Conservation (phyloP, 1,284 basidiomycete species). For the Abortiporus biennis region DNA sequence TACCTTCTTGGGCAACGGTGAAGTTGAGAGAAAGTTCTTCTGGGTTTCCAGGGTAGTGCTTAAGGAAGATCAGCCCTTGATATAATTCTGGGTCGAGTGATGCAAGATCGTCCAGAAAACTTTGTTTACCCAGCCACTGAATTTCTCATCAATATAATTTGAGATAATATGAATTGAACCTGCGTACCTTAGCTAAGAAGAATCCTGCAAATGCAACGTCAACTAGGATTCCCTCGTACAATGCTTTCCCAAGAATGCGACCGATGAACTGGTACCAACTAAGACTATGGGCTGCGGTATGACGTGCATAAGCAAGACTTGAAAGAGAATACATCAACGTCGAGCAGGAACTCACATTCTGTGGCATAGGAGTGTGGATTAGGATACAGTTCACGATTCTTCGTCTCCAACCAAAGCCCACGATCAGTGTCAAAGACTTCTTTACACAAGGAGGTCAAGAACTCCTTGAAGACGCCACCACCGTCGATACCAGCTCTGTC, state of each 20-base stretch:
- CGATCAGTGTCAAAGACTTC: constrained; percentile 95
- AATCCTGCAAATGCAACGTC: constrained; percentile 95
- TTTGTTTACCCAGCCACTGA: constrained; percentile 86
- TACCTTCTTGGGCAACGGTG: constrained; percentile 83
- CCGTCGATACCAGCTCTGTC: constrained; percentile 87
- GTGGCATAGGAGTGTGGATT: constrained; percentile 88
- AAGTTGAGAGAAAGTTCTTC: constrained; percentile 95
- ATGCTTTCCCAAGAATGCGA: constrained; percentile 88
- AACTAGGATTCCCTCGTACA: constrained; percentile 97
- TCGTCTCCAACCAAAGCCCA: constrained; percentile 89
- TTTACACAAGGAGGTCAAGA: constrained; percentile 86
- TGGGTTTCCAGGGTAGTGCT: constrained; percentile 84
- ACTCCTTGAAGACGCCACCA: constrained; percentile 97
- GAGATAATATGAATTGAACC: constrained; percentile 8
- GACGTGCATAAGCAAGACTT: background rate
- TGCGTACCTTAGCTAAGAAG: constrained; percentile 80
- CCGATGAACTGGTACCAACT: constrained; percentile 96
- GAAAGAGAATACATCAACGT: constrained; percentile 1
- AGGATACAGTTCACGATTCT: constrained; percentile 91
- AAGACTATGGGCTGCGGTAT: constrained; percentile 63
- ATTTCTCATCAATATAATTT: constrained; percentile 1
- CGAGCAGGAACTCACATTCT: constrained; percentile 49
- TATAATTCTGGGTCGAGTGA: constrained; percentile 94
- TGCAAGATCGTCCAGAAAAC: constrained; percentile 84
- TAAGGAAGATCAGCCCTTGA: constrained; percentile 87